phyloP scores from a whole-genome alignment of 495 filamentous ascomycete genomes.

The Xylaria grammica region DNA sequence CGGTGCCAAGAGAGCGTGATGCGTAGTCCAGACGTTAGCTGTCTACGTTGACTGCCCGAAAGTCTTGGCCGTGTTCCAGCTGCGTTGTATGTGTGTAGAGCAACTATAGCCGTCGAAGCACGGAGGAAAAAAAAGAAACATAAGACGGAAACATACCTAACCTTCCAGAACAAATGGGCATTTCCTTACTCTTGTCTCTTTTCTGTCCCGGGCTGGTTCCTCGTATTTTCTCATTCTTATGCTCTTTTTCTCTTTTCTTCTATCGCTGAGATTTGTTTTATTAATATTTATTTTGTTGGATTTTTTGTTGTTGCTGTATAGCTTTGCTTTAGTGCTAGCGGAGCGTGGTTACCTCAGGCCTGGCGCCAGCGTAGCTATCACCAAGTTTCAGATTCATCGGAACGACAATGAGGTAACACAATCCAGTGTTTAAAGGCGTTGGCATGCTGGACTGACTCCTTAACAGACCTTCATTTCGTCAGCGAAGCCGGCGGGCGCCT shows the following conservation, averaged over 20 bases:
- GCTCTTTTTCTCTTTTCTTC: not conserved
- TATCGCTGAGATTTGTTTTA: no score
- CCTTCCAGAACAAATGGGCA: no score
- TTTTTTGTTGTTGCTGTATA: not conserved
- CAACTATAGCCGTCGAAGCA: no score
- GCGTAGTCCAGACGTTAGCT: constrained; percentile 1
- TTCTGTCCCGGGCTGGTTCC: no score
- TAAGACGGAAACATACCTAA: no score
- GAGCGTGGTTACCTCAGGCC: not conserved
- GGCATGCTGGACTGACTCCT: not conserved
- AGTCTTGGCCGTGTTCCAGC: constrained; percentile 12
- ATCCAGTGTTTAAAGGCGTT: not conserved
- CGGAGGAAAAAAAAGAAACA: no score
- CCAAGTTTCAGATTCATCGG: not conserved
- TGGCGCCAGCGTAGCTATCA: not conserved
- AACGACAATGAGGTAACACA: constrained; percentile 9
- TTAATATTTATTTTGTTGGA: no score
- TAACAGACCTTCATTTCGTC: not conserved
- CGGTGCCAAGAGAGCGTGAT: constrained; percentile 4
- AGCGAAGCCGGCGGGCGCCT: constrained; percentile 1
- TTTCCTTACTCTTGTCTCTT: no score
- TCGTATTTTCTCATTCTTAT: not conserved
- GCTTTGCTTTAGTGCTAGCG: not conserved
- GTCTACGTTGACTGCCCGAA: no score
- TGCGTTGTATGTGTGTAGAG: no score